Conservation (phyloP, 192 early-diverging fungal genomes). For the Polychytrium aggregatum region DNA sequence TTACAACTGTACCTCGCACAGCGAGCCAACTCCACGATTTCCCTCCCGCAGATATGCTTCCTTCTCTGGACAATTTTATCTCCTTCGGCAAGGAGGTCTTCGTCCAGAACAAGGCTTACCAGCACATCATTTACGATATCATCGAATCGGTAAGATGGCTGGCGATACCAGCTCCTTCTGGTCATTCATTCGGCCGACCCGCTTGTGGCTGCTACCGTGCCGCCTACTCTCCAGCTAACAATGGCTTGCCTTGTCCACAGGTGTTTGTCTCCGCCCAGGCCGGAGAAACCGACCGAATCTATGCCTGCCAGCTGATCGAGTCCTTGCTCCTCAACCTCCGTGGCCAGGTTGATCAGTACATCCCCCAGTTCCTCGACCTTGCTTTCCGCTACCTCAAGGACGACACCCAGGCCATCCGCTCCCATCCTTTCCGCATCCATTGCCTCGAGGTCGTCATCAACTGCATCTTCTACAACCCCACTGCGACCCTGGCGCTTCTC, state of each 20-base stretch:
- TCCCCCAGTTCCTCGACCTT: slow-evolving; percentile 14
- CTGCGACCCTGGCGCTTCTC: slow-evolving; percentile 58
- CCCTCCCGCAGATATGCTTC: slow-evolving; percentile 61
- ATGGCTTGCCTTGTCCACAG: not conserved
- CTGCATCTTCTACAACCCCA: slow-evolving; percentile 77
- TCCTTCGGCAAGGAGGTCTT: slow-evolving; percentile 75
- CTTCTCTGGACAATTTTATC: slow-evolving; percentile 86
- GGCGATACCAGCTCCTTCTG: too few relatives aligned
- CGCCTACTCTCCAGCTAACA: slow-evolving; percentile 1
- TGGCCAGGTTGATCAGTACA: slow-evolving; percentile 60
- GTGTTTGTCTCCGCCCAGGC: slow-evolving; percentile 30
- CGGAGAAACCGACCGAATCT: slow-evolving; percentile 69
- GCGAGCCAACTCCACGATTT: not conserved
- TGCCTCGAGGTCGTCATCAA: slow-evolving; percentile 76
- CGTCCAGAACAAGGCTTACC: slow-evolving; percentile 50
- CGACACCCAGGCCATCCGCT: too few relatives aligned
- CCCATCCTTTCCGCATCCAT: slow-evolving; percentile 65
- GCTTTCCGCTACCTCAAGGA: slow-evolving; percentile 10
- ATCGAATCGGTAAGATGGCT: too few relatives aligned
- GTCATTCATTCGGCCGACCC: too few relatives aligned
- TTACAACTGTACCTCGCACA: too few relatives aligned
- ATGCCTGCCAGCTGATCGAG: slow-evolving; percentile 77
- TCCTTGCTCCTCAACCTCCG: slow-evolving; percentile 73
- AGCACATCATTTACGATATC: slow-evolving; percentile 71
- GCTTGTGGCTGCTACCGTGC: not conserved